These are phyloP conservation scores for Dittrichia graveolens DNA, from an alignment of 129 eudicot species.

Conservation along the genomic window DNA sequence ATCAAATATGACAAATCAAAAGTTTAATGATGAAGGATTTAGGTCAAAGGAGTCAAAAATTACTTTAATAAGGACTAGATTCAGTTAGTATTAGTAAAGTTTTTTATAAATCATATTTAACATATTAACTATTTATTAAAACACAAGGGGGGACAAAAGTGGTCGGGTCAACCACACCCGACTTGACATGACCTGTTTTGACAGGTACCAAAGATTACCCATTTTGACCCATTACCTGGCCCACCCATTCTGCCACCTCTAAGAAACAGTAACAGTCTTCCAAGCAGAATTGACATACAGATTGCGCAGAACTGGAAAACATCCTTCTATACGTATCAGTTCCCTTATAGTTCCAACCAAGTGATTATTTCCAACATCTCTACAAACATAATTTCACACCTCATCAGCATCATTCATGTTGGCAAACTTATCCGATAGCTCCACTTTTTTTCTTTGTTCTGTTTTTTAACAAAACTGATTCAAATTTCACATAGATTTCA, in stretches of 20 bases:
- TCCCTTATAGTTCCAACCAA: conserved; percentile 95
- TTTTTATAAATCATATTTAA: not conserved
- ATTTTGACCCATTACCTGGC: not conserved
- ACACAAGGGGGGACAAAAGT: not conserved
- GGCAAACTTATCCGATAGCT: not conserved
- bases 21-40: not conserved
- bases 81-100: conserved; percentile 1
- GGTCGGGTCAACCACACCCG: not conserved
- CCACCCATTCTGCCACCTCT: conserved; percentile 5
- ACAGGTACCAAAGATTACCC: not conserved
- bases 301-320: conserved; percentile 89
- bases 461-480: conserved; percentile 5
- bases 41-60: not conserved
- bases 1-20: conserved; percentile 2
- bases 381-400: conserved; percentile 18
- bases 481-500: conserved; percentile 5
- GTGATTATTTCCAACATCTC: conserved; percentile 97
- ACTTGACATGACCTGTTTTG: not conserved
- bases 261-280: conserved; percentile 2
- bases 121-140: not conserved
- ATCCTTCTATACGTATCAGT: conserved; percentile 89
- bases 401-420: conserved; percentile 7
- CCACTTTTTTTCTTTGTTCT: not conserved
- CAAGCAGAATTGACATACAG: conserved; percentile 55
- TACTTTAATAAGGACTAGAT: not conserved